Evolutionary conservation across 768 basidiomycete species (phyloP), one percentile per base, ranked within the genome.

Genomic region (Phallus indusiatus): DNA sequence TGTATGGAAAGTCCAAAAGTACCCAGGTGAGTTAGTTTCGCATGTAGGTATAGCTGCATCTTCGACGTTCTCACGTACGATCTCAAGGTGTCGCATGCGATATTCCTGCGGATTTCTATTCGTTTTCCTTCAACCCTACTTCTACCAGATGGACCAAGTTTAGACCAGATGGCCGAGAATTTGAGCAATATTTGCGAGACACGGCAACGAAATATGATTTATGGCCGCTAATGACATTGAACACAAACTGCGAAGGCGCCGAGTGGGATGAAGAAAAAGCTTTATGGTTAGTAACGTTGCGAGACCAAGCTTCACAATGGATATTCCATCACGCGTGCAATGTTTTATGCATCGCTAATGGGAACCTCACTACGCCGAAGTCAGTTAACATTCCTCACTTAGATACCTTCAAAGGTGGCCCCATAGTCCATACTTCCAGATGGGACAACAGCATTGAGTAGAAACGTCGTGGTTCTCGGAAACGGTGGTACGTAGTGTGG

Each of bases 391-490:
- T 59, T n/a, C 60, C 61, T 5, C 53, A 53, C 47, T 52, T 53
- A 21, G 34, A 62, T 14, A 48, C 60, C 28, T 68, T 68, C 28
- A 42, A 57, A 37, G 28, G 28, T 7, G 67, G 67, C 0, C 16
- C 35, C 3, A 59, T 66, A 12, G 64, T 66, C 53, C 67, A 68
- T 56, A 57, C 63, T 22, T 63, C 65, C 0, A 34, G 56, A 21
- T 68, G 67, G 67, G 51, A 54, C 18, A 49, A 59, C 49, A 28
- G n/a, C 12, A 57, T 66, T 42, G 59, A 61, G 17, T 53, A 68
- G 66, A 55, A 46, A 64, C 47, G 61, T 68, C 42, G 64, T 68
- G 37, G 55, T 68, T 11, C 56, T 68, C 22, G 67, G 67, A 12
- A 68, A 68, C 51, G 67, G 67, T 37, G 66, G 67, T 61, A 42